These are phyloP conservation scores for Calonectria naviculata DNA, from an alignment of 2,329 filamentous ascomycete genomes.

Conservation along the genomic window DNA sequence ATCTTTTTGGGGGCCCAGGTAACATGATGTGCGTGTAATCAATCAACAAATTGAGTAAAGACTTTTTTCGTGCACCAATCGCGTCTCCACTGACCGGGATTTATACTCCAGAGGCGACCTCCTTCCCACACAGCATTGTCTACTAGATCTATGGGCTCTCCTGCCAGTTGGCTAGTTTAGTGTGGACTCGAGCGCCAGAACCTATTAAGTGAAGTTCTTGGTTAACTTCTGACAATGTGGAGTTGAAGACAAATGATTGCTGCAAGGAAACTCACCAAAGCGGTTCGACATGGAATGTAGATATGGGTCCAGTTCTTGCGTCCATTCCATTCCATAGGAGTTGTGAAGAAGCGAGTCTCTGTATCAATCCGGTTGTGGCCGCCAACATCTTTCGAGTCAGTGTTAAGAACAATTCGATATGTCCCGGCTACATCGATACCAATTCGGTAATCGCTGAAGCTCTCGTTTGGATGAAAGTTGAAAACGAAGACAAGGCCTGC, in stretches of 20 bases:
- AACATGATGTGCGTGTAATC: background rate
- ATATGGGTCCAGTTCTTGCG: slow-evolving; percentile 92
- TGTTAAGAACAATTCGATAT: slow-evolving; percentile 87
- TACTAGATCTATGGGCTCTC: background rate
- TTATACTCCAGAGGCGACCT: background rate
- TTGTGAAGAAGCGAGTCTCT: slow-evolving; percentile 91
- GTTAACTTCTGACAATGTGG: slow-evolving; percentile 10
- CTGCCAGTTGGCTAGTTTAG: background rate
- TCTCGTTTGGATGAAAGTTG: slow-evolving; percentile 90
- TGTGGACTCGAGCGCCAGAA: slow-evolving; percentile 60
- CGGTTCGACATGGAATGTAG: slow-evolving; percentile 87
- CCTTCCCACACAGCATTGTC: too few relatives aligned
- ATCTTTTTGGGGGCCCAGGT: background rate
- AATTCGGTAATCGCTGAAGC: slow-evolving; percentile 92
- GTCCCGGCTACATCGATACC: slow-evolving; percentile 87
- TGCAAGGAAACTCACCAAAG: slow-evolving; percentile 70
- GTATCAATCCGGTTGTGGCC: slow-evolving; percentile 83
- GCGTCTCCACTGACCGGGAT: background rate
- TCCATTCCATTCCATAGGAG: slow-evolving; percentile 88
- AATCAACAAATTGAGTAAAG: background rate
- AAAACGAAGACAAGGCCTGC: slow-evolving; percentile 93
- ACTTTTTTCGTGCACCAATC: background rate
- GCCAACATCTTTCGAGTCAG: slow-evolving; percentile 81
- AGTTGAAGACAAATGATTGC: background rate
- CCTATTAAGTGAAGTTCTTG: slow-evolving; percentile 47